A percentile compares a stretch with the other conserved stretches of the same genome.
Conservation (phyloP, 139 green algal species). For the Marvania coccoides region DNA sequence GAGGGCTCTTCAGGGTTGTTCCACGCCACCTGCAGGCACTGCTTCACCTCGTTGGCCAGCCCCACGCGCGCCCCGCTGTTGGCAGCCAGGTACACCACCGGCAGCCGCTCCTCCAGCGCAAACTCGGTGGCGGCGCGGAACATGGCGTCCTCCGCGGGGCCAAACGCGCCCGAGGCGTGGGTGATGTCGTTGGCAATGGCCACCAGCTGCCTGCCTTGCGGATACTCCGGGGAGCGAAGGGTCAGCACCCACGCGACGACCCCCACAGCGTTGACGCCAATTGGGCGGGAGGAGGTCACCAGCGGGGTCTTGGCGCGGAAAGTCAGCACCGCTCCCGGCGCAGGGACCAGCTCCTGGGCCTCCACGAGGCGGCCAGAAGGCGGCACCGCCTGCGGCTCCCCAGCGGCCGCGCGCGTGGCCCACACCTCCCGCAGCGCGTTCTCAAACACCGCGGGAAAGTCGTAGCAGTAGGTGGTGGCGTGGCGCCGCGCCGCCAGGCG, state of each 20-base stretch:
- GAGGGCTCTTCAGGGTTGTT: conserved; percentile 49
- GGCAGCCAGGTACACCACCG: conserved; percentile 91
- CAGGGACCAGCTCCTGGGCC: conserved; percentile 64
- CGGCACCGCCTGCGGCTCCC: conserved; percentile 28
- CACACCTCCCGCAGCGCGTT: conserved; percentile 77
- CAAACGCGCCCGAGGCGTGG: conserved; percentile 81
- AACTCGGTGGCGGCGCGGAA: conserved; percentile 79
- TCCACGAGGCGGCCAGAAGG: conserved; percentile 57
- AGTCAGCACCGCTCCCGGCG: not conserved
- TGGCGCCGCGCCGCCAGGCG: conserved; percentile 67
- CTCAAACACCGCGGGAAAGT: conserved; percentile 90
- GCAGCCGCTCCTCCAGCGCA: conserved; percentile 68
- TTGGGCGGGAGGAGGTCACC: conserved; percentile 10
- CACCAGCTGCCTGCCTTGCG: conserved; percentile 66
- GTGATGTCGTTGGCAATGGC: conserved; percentile 97
- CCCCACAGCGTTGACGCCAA: conserved; percentile 73
- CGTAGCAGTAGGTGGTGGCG: conserved; percentile 89
- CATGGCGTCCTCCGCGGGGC: conserved; percentile 80
- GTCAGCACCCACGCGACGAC: conserved; percentile 89
- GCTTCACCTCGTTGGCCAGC: conserved; percentile 81
- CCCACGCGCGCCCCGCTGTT: conserved; percentile 91
- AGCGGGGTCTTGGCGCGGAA: not conserved
- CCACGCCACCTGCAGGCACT: conserved; percentile 74
- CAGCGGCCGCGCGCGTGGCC: conserved; percentile 43
- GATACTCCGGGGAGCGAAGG: conserved; percentile 84